Base-by-base conservation (phyloP, 78 protist species). In the Dictyostelium brefeldianum region DNA sequence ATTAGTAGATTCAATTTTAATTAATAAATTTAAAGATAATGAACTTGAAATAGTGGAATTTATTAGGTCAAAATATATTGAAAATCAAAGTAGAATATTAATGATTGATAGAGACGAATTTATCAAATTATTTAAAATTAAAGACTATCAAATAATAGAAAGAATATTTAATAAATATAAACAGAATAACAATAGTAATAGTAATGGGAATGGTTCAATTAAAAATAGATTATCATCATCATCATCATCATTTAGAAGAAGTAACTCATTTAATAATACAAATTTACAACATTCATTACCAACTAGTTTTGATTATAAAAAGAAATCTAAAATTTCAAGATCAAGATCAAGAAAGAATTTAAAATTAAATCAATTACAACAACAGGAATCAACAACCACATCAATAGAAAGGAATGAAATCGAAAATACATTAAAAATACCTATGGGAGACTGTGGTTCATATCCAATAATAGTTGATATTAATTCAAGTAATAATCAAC, bases 381-480 rank as follows among this genome's bases (percentile, higher is more conserved):
- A 36, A 2, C 43, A 36, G 43, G 43, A 36, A 36, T 3, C 43
- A 36, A 36, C 43, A 36, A 2, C 43, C 2, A 36, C 43, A 36
- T 3, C 43, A 36, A 36, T 36, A 3, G 43, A 36, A 36, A 53
- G 41, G 17, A 51, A 75, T 4, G 54, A 73, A 43, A 73, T 43
- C 17, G 54, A 43, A 27, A 75, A 75, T 27, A 75, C 31, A 9
- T 50, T 75, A 25, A 75, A 75, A 50, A 50, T 75, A 5, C 81
- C 81, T 22, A 75, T 75, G 5, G 81, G 81, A n/a, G n/a, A n/a
- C n/a, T n/a, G n/a, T 5, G 81, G 81, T 25, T 75, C 81, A 17
- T 50, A 22, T n/a, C 81, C 81, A 9, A 75, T 75, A 7, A 47
- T 64, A 11, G 75, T 67, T 31, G 75, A 67, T 2, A 22, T 5